Percentiles rank a stretch among this genome's conserved stretches.
These are phyloP conservation scores for Aspergillus proliferans DNA, from an alignment of 2,329 filamentous ascomycete species.

Conservation along the genomic window DNA sequence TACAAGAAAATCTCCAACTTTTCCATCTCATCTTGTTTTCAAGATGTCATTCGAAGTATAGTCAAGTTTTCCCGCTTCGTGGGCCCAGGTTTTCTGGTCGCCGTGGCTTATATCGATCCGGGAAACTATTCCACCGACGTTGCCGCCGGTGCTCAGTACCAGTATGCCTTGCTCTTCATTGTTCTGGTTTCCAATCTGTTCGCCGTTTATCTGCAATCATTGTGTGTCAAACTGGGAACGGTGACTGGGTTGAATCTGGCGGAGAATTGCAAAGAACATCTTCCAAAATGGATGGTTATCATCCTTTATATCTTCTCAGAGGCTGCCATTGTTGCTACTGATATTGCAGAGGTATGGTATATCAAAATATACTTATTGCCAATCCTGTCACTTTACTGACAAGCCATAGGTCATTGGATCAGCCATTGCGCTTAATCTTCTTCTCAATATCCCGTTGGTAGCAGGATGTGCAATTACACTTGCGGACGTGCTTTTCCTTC, in stretches of 20 bases:
- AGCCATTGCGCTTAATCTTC: conserved; percentile 51
- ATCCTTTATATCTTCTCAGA: conserved; percentile 59
- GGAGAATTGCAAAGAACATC: conserved; percentile 58
- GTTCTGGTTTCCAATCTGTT: conserved; percentile 45
- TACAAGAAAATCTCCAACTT: background rate
- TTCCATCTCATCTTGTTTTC: background rate
- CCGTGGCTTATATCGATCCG: conserved; percentile 46
- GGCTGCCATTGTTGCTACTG: conserved; percentile 63
- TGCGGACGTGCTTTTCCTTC: conserved; percentile 51
- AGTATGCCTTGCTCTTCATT: conserved; percentile 42
- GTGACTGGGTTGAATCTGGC: conserved; percentile 63
- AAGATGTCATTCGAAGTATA: conserved; percentile 18
- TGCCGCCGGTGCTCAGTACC: conserved; percentile 41
- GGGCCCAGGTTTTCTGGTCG: conserved; percentile 44
- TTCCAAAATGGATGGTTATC: conserved; percentile 60
- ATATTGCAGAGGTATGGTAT: conserved; percentile 56
- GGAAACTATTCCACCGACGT: conserved; percentile 47
- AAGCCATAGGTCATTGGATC: conserved; percentile 48
- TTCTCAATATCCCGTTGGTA: conserved; percentile 49
- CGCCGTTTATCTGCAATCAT: conserved; percentile 43
- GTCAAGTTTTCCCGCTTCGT: conserved; percentile 40
- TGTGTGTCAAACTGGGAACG: conserved; percentile 58
- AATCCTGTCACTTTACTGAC: background rate
- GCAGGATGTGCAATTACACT: conserved; percentile 54
- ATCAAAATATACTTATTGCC: background rate